These are phyloP conservation scores for Leccinum arenicola DNA, from an alignment of 768 basidiomycete genomes.

Conservation along the genomic window DNA sequence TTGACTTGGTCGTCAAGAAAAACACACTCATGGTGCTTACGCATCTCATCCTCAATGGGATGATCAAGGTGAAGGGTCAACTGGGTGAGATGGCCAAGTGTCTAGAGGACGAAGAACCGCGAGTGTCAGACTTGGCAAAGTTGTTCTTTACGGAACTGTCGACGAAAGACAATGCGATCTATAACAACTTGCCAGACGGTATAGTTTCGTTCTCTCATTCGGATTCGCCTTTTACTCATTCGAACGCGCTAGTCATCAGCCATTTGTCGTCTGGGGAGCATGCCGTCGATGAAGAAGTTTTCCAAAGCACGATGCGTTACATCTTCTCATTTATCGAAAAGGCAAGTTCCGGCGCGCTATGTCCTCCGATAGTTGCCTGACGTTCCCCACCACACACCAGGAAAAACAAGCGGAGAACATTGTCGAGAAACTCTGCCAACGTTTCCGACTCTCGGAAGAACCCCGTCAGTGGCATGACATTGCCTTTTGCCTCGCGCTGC, in stretches of 20 bases:
- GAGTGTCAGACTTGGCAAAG: conserved; percentile 94
- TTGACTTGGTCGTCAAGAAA: conserved; percentile 90
- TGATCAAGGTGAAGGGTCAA: conserved; percentile 99
- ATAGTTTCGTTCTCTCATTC: conserved; percentile 18
- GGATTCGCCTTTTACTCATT: conserved; percentile 1
- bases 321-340: conserved; percentile 98
- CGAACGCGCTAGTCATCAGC: conserved; percentile 69
- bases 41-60: conserved; percentile 94
- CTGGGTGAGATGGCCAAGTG: conserved; percentile 99
- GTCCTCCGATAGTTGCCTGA: background rate
- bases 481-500: conserved; percentile 88
- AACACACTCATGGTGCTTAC: conserved; percentile 99
- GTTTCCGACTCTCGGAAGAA: conserved; percentile 86
- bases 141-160: conserved; percentile 95
- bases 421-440: conserved; percentile 95
- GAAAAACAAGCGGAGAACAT: conserved; percentile 98
- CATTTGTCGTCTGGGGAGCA: conserved; percentile 89
- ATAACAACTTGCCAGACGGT: conserved; percentile 98
- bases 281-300: conserved; percentile 88
- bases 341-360: conserved; percentile 38
- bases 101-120: conserved; percentile 82
- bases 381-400: conserved; percentile 37
- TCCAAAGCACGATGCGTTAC: conserved; percentile 90
- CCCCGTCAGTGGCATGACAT: conserved; percentile 97
- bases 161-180: conserved; percentile 98